These are phyloP conservation scores for Schoenoplectus tabernaemontani DNA, from an alignment of 202 grass and related monocot genomes.

Conservation along the genomic window DNA sequence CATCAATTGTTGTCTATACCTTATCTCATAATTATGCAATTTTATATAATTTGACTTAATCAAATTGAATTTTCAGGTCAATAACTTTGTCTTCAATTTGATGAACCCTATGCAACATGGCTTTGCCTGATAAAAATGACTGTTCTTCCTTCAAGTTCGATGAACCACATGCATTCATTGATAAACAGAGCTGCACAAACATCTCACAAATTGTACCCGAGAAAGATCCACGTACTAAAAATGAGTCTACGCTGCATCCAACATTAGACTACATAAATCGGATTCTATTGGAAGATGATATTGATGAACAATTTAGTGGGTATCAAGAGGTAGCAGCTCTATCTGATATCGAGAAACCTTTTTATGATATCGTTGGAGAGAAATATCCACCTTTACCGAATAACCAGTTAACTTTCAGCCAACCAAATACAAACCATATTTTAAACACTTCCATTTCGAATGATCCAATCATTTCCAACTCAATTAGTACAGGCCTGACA, in stretches of 20 bases:
- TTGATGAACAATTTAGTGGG: slow-evolving; percentile 22
- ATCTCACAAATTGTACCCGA: not conserved
- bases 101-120: not conserved
- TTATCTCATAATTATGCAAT: not conserved
- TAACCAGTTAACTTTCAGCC: not conserved
- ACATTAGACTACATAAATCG: slow-evolving; percentile 21
- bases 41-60: too few relatives aligned
- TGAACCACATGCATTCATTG: not conserved
- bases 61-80: not conserved
- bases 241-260: slow-evolving; percentile 14
- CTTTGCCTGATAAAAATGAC: not conserved
- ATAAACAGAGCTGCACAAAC: not conserved
- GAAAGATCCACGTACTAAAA: not conserved
- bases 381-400: slow-evolving; percentile 15
- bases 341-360: slow-evolving; percentile 25
- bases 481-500: slow-evolving; percentile 14
- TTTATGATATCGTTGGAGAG: slow-evolving; percentile 29
- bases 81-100: not conserved
- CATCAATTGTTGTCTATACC: not conserved
- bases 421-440: not conserved
- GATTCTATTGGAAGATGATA: slow-evolving; percentile 33
- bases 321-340: slow-evolving; percentile 22
- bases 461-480: not conserved
- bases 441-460: not conserved
- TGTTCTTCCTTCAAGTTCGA: not conserved